phyloP scores from a whole-genome alignment of 768 basidiomycete species.

The Suillus luteus region DNA sequence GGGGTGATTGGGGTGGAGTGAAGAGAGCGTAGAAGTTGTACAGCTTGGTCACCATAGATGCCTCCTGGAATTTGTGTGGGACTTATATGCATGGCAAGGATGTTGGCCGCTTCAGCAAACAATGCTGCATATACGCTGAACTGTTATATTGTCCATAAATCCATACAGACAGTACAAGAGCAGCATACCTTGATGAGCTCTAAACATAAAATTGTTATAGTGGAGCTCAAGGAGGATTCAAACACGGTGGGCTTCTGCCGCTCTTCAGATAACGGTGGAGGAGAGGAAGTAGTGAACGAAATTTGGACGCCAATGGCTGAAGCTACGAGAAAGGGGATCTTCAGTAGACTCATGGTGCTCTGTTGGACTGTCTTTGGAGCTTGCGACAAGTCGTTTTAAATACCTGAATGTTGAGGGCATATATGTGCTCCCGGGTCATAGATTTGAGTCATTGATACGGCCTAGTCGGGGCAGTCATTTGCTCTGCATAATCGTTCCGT shows the following conservation, averaged over 20 bases:
- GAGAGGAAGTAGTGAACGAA: slow-evolving; percentile 26
- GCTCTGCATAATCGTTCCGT: neutral
- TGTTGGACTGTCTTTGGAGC: neutral
- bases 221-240: neutral
- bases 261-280: slow-evolving; percentile 23
- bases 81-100: neutral
- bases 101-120: slow-evolving; percentile 2
- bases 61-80: neutral
- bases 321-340: slow-evolving; percentile 24
- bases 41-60: neutral
- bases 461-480: neutral
- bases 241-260: neutral
- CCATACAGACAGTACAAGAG: neutral
- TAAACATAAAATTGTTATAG: neutral
- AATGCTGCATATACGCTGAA: neutral
- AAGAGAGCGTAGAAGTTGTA: neutral
- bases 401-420: neutral
- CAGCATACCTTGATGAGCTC: neutral
- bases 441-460: neutral
- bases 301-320: slow-evolving; percentile 30
- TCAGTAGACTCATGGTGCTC: slow-evolving; percentile 20
- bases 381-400: neutral
- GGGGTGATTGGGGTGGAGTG: slow-evolving; percentile 11
- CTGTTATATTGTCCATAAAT: neutral
- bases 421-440: neutral